Percentiles rank a stretch among this genome's conserved stretches.
phyloP scores from a whole-genome alignment of 2,329 filamentous ascomycete genomes.

The Stemphylium beticola region DNA sequence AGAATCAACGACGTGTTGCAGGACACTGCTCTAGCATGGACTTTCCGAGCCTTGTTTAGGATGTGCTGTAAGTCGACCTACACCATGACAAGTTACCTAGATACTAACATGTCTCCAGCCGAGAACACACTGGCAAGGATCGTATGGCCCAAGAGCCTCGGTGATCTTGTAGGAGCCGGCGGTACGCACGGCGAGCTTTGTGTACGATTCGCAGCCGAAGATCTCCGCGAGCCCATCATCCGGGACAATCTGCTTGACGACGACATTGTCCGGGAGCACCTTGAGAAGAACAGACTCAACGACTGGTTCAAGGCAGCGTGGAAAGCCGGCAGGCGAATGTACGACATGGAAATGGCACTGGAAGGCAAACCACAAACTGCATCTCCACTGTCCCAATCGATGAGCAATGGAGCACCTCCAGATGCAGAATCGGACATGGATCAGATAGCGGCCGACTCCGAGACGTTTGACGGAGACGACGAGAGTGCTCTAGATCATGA shows the following conservation, averaged over 20 bases:
- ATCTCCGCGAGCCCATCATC: slow-evolving; percentile 70
- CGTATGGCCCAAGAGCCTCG: slow-evolving; percentile 29
- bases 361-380: slow-evolving; percentile 4
- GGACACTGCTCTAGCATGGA: slow-evolving; percentile 70
- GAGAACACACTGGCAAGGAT: slow-evolving; percentile 17
- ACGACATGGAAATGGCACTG: slow-evolving; percentile 31
- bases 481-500: slow-evolving; percentile 24
- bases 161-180: slow-evolving; percentile 51
- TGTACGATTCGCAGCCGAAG: slow-evolving; percentile 57
- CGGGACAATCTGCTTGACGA: slow-evolving; percentile 78
- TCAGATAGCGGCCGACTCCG: slow-evolving; percentile 12
- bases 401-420: neutral
- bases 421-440: slow-evolving; percentile 5
- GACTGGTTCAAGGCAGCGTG: slow-evolving; percentile 67
- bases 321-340: slow-evolving; percentile 45
- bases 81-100: neutral
- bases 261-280: slow-evolving; percentile 65
- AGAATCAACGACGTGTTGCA: slow-evolving; percentile 67
- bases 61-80: slow-evolving; percentile 60
- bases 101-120: slow-evolving; percentile 20
- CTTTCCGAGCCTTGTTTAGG: slow-evolving; percentile 68
- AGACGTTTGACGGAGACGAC: slow-evolving; percentile 33
- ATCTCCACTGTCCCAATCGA: neutral
- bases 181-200: slow-evolving; percentile 66
- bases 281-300: slow-evolving; percentile 72